Evolutionary conservation across 805 yeast species (phyloP), one percentile per base, ranked within the genome.

Genomic region (Saccharomycodes ludwigii): DNA sequence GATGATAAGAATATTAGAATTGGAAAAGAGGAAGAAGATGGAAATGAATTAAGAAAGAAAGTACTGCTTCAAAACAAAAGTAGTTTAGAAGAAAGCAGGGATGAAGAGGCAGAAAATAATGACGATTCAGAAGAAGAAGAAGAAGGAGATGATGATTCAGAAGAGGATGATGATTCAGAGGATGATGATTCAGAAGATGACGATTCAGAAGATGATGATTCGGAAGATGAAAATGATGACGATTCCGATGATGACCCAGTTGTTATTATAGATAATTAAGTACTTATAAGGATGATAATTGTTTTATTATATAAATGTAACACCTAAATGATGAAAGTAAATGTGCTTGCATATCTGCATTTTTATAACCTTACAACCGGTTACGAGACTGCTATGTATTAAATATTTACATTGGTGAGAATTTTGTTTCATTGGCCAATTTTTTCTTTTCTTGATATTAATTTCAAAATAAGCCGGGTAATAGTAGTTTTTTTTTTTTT

Each of bases 81-180:
- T 35, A n/a, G n/a, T n/a, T n/a, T n/a, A 23, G 42, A 32, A 13
- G 36, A 38, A 22, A 40, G 40, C 12, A 30, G 34, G 12, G 44
- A 36, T 8, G 66, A 58, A 15, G 66, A 60, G 4, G 53, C 43
- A 4, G 54, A 31, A 56, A 71, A 22, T 1, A 66, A 65, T 11
- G 66, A 54, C 6, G 68, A 59, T 3, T 70, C 62, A 6, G 71
- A 61, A 4, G 69, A 63, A 2, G 71, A 64, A 3, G 68, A 63
- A 3, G 65, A 59, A 4, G 59, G 54, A 2, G 63, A 55, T 1
- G 63, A 54, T 0, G 62, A 56, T 4, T 61, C 56, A n/a, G 61
- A 58, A 0, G 65, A 57, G 2, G 63, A 54, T 1, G 59, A 55
- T 43, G 68, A 63, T 1, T 70, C 65, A 4, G 70, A 65, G 2